Evolutionary conservation across 768 basidiomycete species (phyloP), one percentile per base, ranked within the genome.

Genomic region (Pleurotus sapidus): DNA sequence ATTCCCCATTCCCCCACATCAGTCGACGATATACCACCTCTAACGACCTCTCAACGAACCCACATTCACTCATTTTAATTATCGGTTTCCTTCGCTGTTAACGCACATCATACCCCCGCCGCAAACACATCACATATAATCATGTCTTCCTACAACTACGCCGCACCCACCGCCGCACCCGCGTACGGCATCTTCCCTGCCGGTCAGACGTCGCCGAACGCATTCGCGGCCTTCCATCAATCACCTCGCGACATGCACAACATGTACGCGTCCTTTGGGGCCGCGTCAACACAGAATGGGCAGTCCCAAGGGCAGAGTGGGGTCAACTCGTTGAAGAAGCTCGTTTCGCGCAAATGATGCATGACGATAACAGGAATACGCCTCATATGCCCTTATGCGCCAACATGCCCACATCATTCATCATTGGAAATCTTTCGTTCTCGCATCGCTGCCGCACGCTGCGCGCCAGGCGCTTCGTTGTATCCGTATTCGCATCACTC

Each of bases 101-200:
- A 54, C 20, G 34, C 58, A 45, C 48, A 50, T 57, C 48, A 50
- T 57, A 51, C 50, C 43, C 40, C 34, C 15, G 46, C 40, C 12
- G 43, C 43, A 43, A 30, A 56, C 57, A 50, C 55, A 56, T 59
- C 56, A 56, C 59, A 54, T 63, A 64, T 43, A 63, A 69, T 65
- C 60, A 81, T 83, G 81, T 77, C 84, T 63, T 78, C 75, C 15
- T 77, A 73, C 68, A 63, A 65, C 55, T 77, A 74, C 71, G 66
- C 72, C 40, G 64, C 74, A 17, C 60, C 72, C 25, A 79, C 84
- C 57, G 65, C 81, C 27, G 84, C 85, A 2, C 84, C 84, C 57
- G 77, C 77, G 3, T 83, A 71, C 63, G 83, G 82, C 57, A 78
- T 85, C 72, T 86, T 87, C 74, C 85, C 85, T 34, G 68, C 75